Percentiles rank a stretch among this genome's conserved stretches.
Conservation (phyloP, 1,284 basidiomycete genomes). For the Ceratobasidium sp. region DNA sequence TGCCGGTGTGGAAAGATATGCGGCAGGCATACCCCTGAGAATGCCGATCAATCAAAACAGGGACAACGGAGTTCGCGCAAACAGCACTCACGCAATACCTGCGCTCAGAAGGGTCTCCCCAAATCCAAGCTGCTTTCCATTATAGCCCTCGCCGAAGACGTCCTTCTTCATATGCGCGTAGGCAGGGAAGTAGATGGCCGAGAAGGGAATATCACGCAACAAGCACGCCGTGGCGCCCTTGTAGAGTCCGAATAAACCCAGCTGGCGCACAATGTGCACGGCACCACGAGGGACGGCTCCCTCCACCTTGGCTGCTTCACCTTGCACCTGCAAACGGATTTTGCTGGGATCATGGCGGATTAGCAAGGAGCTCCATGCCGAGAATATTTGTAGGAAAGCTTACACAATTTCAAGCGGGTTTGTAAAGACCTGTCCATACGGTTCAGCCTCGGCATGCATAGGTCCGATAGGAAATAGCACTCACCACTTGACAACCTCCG, state of each 20-base stretch:
- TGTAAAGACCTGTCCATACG: conserved; percentile 79
- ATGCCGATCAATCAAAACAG: conserved; percentile 35
- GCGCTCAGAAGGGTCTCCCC: conserved; percentile 88
- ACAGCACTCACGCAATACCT: conserved; percentile 74
- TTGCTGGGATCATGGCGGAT: conserved; percentile 65
- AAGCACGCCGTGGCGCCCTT: conserved; percentile 89
- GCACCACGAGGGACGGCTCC: conserved; percentile 86
- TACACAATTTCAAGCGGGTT: conserved; percentile 96
- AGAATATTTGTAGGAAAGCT: conserved; percentile 48
- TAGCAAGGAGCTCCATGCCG: not conserved
- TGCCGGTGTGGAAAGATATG: conserved; percentile 85
- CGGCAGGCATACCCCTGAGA: conserved; percentile 91
- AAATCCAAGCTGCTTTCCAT: conserved; percentile 92
- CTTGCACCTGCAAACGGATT: conserved; percentile 96
- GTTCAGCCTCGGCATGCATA: not conserved
- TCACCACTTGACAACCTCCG: conserved; percentile 96
- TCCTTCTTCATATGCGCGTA: conserved; percentile 92
- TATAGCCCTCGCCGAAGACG: conserved; percentile 93
- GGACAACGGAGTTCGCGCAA: conserved; percentile 14
- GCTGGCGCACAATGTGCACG: conserved; percentile 89
- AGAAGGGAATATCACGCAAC: conserved; percentile 95
- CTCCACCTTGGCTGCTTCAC: conserved; percentile 89
- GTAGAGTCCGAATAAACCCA: conserved; percentile 94
- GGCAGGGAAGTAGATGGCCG: conserved; percentile 82
- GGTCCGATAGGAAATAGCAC: conserved; percentile 53